A percentile compares a stretch with the other conserved stretches of the same genome.
Conservation (phyloP, 495 filamentous ascomycete species). For the Pseudoneurospora amorphoporcata region DNA sequence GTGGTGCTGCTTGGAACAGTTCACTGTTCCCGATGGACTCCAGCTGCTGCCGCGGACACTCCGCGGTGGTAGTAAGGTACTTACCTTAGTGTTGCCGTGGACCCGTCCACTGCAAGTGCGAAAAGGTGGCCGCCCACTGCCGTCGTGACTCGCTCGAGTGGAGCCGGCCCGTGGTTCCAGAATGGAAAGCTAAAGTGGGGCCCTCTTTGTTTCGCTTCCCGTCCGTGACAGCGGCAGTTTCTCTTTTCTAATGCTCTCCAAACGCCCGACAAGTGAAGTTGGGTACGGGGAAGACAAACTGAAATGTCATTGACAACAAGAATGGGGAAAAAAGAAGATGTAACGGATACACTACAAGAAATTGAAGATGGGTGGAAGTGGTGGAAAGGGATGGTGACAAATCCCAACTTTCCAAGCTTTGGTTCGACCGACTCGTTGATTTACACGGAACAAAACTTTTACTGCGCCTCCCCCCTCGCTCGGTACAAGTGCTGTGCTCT, state of each 20-base stretch:
- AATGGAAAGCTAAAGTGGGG: slow-evolving; percentile 25
- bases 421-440: neutral
- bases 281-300: neutral
- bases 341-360: neutral
- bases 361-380: neutral
- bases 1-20: neutral
- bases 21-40: neutral
- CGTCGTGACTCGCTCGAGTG: slow-evolving; percentile 18
- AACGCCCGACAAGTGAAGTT: neutral
- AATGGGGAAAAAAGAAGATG: neutral
- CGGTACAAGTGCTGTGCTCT: neutral
- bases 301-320: neutral
- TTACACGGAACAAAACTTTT: neutral
- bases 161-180: slow-evolving; percentile 18
- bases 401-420: neutral
- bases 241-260: neutral
- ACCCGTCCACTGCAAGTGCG: neutral
- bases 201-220: slow-evolving; percentile 5
- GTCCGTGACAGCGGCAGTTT: neutral
- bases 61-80: neutral
- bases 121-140: slow-evolving; percentile 5
- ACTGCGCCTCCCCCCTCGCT: neutral
- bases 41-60: neutral
- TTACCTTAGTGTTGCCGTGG: neutral
- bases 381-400: neutral